Base-by-base conservation (phyloP, 1,139 yeast genomes). In the Geotrichum cucujoidarum region DNA sequence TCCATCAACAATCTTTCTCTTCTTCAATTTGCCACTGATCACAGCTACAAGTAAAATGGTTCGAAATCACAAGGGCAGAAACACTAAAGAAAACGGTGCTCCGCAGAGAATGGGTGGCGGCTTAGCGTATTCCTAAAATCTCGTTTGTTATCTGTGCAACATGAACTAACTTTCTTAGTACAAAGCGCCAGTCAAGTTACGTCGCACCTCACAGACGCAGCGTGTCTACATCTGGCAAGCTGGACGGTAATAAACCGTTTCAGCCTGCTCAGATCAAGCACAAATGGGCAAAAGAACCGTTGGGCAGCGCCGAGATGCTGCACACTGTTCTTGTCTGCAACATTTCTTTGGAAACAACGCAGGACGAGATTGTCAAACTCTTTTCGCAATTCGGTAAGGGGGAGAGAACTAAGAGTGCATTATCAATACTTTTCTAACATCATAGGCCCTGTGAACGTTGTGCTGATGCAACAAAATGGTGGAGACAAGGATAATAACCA, bases 341-440 rank as follows among this genome's bases (percentile, higher is more conserved):
- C 22, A 37, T 47, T 22, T 34, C 38, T 1, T 43, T 39, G 16
- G 31, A 34, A 7, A 34, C 43, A n/a, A 38, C 40, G 25, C 43
- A 42, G 34, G 37, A 41, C 17, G 46, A 47, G n/a, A 5, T 47
- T 6, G 13, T 33, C 7, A 36, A 25, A 20, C 20, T 47, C 14
- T 47, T 47, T 38, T 37, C 50, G 8, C 50, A 42, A 22, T 47
- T 47, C 33, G 50, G 50, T 32, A 41, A 18, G 35, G 6, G 8
- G 25, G 17, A 6, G 3, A 17, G 17, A 16, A 21, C 14, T 10
- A 18, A 17, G 21, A 17, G 38, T 35, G 25, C 16, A 21, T 21
- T 8, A 14, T 4, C 3, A 13, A 13, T n/a, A n/a, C n/a, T n/a
- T n/a, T n/a, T 11, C 31, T 35, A 16, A 40, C 14, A 6, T 18